Evolutionary conservation across 345 rosid genomes (phyloP).

Genomic region (Eucalyptus erythrocorys): DNA sequence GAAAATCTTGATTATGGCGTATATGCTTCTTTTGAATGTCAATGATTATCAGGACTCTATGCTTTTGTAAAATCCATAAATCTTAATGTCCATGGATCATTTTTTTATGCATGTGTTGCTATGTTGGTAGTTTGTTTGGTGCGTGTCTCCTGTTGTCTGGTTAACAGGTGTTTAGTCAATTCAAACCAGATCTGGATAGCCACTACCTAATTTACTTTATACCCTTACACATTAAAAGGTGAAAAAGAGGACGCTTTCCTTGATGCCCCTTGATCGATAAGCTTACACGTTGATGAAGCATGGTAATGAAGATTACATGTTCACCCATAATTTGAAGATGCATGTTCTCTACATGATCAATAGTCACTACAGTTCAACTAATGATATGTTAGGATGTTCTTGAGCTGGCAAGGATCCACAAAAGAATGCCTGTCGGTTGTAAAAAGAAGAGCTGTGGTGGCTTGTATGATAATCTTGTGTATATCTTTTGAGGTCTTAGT

Average conservation of each 20-base stretch:
- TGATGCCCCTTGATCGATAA: not conserved
- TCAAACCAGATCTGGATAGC: not conserved
- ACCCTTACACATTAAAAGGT: not conserved
- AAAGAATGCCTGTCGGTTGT: not conserved
- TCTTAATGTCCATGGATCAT: not conserved
- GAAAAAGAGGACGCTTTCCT: not conserved
- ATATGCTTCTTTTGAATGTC: not conserved
- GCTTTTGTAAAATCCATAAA: not conserved
- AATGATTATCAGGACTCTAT: not conserved
- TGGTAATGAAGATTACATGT: not conserved
- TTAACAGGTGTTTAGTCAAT: not conserved
- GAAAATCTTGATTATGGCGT: not conserved
- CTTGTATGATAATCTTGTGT: not conserved
- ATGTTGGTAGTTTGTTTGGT: not conserved
- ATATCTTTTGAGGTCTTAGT: not conserved
- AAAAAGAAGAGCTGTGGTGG: not conserved
- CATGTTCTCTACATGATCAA: not conserved
- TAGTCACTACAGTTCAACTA: not conserved
- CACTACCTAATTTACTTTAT: not conserved
- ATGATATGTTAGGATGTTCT: not conserved
- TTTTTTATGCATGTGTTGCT: not conserved
- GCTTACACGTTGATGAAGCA: not conserved
- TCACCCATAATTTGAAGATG: not conserved
- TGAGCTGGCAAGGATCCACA: not conserved
- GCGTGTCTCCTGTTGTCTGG: not conserved